These are phyloP conservation scores for Fusarium dimerum DNA, from an alignment of 2,329 filamentous ascomycete species.

Conservation along the genomic window DNA sequence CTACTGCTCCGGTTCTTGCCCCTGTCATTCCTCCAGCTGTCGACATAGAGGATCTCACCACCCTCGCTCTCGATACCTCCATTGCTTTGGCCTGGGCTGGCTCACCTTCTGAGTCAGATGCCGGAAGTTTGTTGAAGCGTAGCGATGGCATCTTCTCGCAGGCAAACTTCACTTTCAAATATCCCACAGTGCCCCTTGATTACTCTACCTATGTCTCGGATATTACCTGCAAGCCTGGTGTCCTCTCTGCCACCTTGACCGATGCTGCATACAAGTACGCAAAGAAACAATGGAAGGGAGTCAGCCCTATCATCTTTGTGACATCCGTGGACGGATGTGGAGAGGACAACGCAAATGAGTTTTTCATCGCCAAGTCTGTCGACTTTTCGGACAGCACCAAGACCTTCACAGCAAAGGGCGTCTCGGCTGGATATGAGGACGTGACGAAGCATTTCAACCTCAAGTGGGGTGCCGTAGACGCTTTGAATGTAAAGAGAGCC, in stretches of 20 bases:
- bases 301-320: constrained; percentile 7
- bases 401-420: constrained; percentile 1
- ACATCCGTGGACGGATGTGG: constrained; percentile 10
- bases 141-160: constrained; percentile 7
- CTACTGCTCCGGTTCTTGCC: constrained; percentile 3
- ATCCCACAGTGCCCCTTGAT: constrained; percentile 12
- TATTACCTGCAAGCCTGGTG: neutral
- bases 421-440: neutral
- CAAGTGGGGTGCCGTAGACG: constrained; percentile 5
- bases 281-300: constrained; percentile 7
- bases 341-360: constrained; percentile 6
- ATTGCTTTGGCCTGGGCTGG: constrained; percentile 14
- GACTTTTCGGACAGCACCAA: constrained; percentile 4
- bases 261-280: constrained; percentile 7
- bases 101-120: neutral
- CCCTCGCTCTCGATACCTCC: neutral
- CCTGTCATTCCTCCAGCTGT: constrained; percentile 13
- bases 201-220: constrained; percentile 3
- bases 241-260: constrained; percentile 1
- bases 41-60: constrained; percentile 2
- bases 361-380: constrained; percentile 4
- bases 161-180: constrained; percentile 13
- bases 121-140: constrained; percentile 6
- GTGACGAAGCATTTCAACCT: constrained; percentile 1
- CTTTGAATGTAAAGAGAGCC: constrained; percentile 6